Conservation (phyloP, 768 basidiomycete genomes). For the Tylopilus felleus region DNA sequence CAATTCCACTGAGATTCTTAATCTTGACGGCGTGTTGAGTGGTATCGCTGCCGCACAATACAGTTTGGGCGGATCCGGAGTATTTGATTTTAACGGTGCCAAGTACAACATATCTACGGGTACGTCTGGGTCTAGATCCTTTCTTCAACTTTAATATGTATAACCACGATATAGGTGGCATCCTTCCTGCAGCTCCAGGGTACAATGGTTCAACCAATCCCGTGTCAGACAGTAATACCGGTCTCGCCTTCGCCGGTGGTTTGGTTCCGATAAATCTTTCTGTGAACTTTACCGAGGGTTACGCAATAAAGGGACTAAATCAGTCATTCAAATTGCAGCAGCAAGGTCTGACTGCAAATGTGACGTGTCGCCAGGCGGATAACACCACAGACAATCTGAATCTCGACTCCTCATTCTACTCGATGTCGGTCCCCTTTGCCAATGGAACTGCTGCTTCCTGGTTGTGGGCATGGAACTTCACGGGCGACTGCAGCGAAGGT, state of each 20-base stretch:
- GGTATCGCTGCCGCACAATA: constrained; percentile 14
- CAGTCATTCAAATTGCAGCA: constrained; percentile 1
- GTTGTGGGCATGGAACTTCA: constrained; percentile 6
- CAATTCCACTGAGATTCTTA: constrained; percentile 12
- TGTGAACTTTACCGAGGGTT: background rate
- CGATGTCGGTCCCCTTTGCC: background rate
- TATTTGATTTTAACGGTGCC: constrained; percentile 16
- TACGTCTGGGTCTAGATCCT: background rate
- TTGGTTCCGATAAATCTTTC: background rate
- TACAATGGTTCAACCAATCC: background rate
- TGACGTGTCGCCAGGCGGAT: background rate
- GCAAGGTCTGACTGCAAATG: constrained; percentile 19
- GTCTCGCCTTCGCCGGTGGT: constrained; percentile 1
- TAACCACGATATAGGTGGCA: background rate
- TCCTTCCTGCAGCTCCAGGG: constrained; percentile 4
- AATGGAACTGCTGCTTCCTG: constrained; percentile 3
- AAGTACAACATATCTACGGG: constrained; percentile 17
- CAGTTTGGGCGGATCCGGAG: constrained; percentile 4
- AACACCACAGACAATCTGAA: background rate
- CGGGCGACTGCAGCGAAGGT: background rate
- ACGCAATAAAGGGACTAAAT: background rate
- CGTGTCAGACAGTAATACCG: background rate
- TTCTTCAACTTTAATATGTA: background rate
- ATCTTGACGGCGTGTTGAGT: constrained; percentile 7
- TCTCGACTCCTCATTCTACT: background rate